Evolutionary conservation across 73 alveolate species (phyloP).

Genomic region (Symbiodinium natans): DNA sequence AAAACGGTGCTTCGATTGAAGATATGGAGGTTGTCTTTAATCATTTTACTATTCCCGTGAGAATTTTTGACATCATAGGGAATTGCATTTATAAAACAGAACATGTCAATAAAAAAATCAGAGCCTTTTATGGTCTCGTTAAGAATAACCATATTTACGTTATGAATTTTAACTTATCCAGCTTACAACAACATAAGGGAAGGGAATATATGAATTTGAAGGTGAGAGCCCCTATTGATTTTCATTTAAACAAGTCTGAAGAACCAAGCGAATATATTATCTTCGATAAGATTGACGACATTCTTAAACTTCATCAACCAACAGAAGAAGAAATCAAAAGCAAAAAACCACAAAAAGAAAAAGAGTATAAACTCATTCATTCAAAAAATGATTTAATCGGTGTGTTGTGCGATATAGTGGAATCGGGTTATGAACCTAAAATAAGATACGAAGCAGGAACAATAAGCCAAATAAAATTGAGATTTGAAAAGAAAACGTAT

Average conservation of each 20-base stretch:
- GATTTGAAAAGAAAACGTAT: background rate
- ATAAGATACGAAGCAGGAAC: conserved; percentile 34
- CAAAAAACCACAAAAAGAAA: background rate
- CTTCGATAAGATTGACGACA: background rate
- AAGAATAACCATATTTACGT: background rate
- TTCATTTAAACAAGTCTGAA: background rate
- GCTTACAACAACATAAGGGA: conserved; percentile 13
- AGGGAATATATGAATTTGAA: background rate
- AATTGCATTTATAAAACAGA: background rate
- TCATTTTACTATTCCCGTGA: too few relatives aligned
- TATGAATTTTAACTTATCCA: background rate
- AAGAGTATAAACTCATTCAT: background rate
- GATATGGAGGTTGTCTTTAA: too few relatives aligned
- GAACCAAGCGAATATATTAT: background rate
- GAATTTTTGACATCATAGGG: background rate
- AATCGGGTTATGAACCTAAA: conserved; percentile 30
- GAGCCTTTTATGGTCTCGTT: background rate
- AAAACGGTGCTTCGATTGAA: too few relatives aligned
- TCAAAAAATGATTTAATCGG: conserved; percentile 8
- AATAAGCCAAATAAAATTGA: background rate
- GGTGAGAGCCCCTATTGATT: background rate
- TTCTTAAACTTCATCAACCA: background rate
- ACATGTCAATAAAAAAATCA: background rate
- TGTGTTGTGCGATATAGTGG: background rate
- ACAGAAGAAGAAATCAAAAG: background rate